Base-by-base conservation (phyloP, 2,329 filamentous ascomycete genomes). In the Cryphonectria nitschkei region DNA sequence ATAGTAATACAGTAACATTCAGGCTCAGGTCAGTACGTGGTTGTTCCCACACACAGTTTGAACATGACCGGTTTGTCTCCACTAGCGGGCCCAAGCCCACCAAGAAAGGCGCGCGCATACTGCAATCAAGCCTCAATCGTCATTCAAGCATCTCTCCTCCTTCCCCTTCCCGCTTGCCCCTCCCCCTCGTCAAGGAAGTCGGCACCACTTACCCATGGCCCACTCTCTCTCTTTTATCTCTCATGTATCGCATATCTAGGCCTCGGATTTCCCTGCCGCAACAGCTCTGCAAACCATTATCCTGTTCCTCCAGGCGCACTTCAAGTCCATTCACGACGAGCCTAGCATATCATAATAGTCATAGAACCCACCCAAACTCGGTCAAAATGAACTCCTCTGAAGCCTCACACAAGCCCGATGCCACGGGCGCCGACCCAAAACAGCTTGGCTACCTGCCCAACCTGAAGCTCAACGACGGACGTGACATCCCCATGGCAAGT, bases 391-490 rank as follows among this genome's bases (percentile, higher is more conserved):
- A 83, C 75, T 85, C 84, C 7, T 80, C 81, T 67, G 77, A 79
- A 9, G 76, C 81, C 16, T 74, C 79, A 34, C 83, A 79, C 76
- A 78, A 79, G 68, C 80, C 82, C 32, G 78, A 82, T 73, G 79
- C 81, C 32, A 80, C 80, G 62, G 81, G 80, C n/a, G 74, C 74
- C 7, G 69, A 77, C n/a, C 80, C 82, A 16, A 83, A 84, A 77
- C 82, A 84, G 75, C 71, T 76, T 14, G 76, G 76, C 1, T 79
- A 80, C 67, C 79, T 91, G 54, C 90, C 90, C 1, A 83, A 80
- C 68, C 79, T 94, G 68, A 92, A 91, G 81, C 84, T 95, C 70
- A 93, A 92, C 75, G 91, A 95, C 82, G 92, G 91, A 73, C 88
- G 88, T 72, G 86, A 88, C 70, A 92, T 95, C 68, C 92, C 92